A percentile compares a stretch with the other conserved stretches of the same genome.
phyloP scores from a whole-genome alignment of 202 grass and related monocot genomes.

The Bolboschoenoplectus hybrid region DNA sequence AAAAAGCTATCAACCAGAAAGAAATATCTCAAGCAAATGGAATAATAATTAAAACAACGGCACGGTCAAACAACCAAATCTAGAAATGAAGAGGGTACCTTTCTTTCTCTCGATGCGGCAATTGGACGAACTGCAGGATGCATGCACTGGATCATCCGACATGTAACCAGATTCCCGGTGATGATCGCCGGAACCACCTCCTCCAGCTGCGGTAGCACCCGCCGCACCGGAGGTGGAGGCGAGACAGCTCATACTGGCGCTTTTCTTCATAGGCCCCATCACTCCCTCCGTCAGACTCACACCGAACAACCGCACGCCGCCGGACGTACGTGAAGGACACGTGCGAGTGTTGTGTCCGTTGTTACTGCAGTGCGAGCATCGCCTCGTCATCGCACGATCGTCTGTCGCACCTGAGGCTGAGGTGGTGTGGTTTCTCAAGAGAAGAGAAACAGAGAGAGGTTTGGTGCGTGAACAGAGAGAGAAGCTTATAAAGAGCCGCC shows the following conservation, averaged over 20 bases:
- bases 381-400: slow-evolving; percentile 60
- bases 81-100: slow-evolving; percentile 39
- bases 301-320: slow-evolving; percentile 68
- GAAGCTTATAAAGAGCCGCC: slow-evolving; percentile 24
- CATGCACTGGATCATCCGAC: slow-evolving; percentile 77
- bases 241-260: slow-evolving; percentile 97
- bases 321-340: slow-evolving; percentile 54
- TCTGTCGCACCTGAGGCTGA: neutral
- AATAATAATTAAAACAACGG: neutral
- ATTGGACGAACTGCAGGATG: slow-evolving; percentile 68
- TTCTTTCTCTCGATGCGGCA: slow-evolving; percentile 82
- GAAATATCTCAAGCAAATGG: neutral
- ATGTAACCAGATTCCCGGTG: slow-evolving; percentile 51
- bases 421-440: too few relatives aligned
- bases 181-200: slow-evolving; percentile 30
- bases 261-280: slow-evolving; percentile 75
- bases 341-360: slow-evolving; percentile 97
- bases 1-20: neutral
- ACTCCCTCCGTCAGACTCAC: slow-evolving; percentile 66
- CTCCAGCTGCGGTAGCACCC: slow-evolving; percentile 36
- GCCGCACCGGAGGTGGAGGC: slow-evolving; percentile 52
- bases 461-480: slow-evolving; percentile 12
- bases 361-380: slow-evolving; percentile 96
- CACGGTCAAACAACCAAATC: slow-evolving; percentile 9
- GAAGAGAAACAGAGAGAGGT: slow-evolving; percentile 9